Evolutionary conservation across 2,329 filamentous ascomycete genomes (phyloP).

Genomic region (Colletotrichum endophyticum): DNA sequence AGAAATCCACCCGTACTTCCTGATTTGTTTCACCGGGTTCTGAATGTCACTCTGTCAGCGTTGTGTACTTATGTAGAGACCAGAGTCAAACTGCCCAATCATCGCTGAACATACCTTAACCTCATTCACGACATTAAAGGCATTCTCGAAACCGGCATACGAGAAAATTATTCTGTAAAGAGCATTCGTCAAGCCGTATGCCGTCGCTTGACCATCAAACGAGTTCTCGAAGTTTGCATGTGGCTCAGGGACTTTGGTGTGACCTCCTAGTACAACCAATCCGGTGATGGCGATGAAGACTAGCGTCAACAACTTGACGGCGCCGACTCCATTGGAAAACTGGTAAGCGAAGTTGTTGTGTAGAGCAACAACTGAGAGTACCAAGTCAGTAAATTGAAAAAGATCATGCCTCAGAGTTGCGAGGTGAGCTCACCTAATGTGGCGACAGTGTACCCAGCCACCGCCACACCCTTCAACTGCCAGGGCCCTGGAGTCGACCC

Average conservation of each 20-base stretch:
- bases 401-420: neutral
- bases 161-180: constrained; percentile 13
- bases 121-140: constrained; percentile 67
- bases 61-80: neutral
- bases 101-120: constrained; percentile 35
- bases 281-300: neutral
- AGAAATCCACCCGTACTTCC: constrained; percentile 52
- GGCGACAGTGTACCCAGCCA: constrained; percentile 66
- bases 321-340: constrained; percentile 59
- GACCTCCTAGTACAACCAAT: neutral
- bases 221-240: constrained; percentile 36
- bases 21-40: constrained; percentile 61
- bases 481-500: constrained; percentile 56
- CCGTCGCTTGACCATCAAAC: neutral
- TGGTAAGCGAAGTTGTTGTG: constrained; percentile 62
- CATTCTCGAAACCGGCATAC: constrained; percentile 53
- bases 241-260: constrained; percentile 31
- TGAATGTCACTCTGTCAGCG: constrained; percentile 21
- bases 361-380: neutral
- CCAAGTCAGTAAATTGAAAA: neutral
- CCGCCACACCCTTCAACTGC: constrained; percentile 70
- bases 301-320: constrained; percentile 56
- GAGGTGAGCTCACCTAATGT: constrained; percentile 13
- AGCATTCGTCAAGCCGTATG: neutral
- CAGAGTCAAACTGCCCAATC: neutral